Evolutionary conservation across 495 filamentous ascomycete genomes (phyloP).

Genomic region (Xylaria flabelliformis): DNA sequence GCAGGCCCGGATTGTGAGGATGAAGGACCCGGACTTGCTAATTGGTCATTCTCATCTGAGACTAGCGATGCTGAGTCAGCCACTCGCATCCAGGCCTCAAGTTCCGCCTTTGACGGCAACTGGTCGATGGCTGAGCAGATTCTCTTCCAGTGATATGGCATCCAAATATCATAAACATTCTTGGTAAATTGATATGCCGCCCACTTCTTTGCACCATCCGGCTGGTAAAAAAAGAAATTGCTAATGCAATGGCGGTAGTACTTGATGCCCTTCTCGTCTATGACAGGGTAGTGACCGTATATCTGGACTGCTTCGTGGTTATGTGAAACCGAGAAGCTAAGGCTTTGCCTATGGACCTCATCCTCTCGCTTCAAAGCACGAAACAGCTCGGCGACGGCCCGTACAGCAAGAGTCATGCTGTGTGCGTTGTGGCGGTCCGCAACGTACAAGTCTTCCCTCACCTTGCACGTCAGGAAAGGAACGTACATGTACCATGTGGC

Average conservation of each 20-base stretch:
- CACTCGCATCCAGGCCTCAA: too few relatives aligned
- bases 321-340: slow-evolving; percentile 58
- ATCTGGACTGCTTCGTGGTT: slow-evolving; percentile 47
- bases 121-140: slow-evolving; percentile 52
- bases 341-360: slow-evolving; percentile 49
- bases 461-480: slow-evolving; percentile 49
- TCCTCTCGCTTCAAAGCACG: slow-evolving; percentile 37
- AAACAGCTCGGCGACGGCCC: slow-evolving; percentile 41
- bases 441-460: slow-evolving; percentile 20
- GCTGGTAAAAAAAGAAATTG: slow-evolving; percentile 26
- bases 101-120: slow-evolving; percentile 32
- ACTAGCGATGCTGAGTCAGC: too few relatives aligned
- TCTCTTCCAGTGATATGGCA: slow-evolving; percentile 48
- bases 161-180: slow-evolving; percentile 51
- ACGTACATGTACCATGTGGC: slow-evolving; percentile 51
- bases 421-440: not conserved
- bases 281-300: slow-evolving; percentile 46
- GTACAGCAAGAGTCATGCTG: slow-evolving; percentile 50
- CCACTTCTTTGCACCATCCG: slow-evolving; percentile 48
- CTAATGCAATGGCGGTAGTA: slow-evolving; percentile 45
- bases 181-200: slow-evolving; percentile 47
- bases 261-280: slow-evolving; percentile 35
- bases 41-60: too few relatives aligned
- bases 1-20: too few relatives aligned
- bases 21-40: too few relatives aligned